A percentile compares a stretch with the other conserved stretches of the same genome.
Evolutionary conservation across 2,329 filamentous ascomycete species (phyloP).

Genomic region (Lanzia echinophila): DNA sequence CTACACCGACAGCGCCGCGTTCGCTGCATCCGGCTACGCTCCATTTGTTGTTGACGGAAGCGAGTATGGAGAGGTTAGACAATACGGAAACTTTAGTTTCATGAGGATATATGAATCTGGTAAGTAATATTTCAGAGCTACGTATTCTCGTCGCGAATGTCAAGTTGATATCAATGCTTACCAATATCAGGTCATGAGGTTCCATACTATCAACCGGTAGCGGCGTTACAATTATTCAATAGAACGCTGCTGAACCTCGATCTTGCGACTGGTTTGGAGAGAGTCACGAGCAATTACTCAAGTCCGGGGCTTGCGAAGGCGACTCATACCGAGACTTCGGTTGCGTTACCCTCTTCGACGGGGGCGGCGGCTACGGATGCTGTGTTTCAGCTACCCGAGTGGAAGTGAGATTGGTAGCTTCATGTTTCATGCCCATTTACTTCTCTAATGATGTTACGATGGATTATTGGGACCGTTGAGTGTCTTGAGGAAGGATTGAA

Average conservation of each 20-base stretch:
- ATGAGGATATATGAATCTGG: slow-evolving; percentile 24
- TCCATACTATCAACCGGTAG: slow-evolving; percentile 23
- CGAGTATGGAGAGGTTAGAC: slow-evolving; percentile 50
- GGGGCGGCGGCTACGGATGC: slow-evolving; percentile 3
- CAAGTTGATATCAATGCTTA: too few species aligned
- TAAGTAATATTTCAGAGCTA: too few species aligned
- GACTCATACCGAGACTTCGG: slow-evolving; percentile 19
- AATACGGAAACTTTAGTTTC: slow-evolving; percentile 45
- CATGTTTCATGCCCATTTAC: too few species aligned
- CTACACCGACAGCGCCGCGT: slow-evolving; percentile 38
- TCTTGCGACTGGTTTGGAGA: slow-evolving; percentile 38
- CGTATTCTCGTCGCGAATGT: too few species aligned
- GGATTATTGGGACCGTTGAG: not conserved
- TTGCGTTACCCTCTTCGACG: slow-evolving; percentile 16
- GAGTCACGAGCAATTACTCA: slow-evolving; percentile 17
- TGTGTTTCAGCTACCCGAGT: not conserved
- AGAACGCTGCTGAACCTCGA: slow-evolving; percentile 25
- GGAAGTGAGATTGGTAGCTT: too few species aligned
- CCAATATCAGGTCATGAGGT: slow-evolving; percentile 18
- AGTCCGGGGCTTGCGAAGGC: slow-evolving; percentile 16
- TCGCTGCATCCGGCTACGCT: slow-evolving; percentile 48
- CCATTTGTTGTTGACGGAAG: slow-evolving; percentile 48
- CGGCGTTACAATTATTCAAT: slow-evolving; percentile 25
- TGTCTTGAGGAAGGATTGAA: not conserved
- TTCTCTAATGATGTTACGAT: too few species aligned